Conservation (phyloP, 1,139 yeast genomes). For the Komagataea norvegica region DNA sequence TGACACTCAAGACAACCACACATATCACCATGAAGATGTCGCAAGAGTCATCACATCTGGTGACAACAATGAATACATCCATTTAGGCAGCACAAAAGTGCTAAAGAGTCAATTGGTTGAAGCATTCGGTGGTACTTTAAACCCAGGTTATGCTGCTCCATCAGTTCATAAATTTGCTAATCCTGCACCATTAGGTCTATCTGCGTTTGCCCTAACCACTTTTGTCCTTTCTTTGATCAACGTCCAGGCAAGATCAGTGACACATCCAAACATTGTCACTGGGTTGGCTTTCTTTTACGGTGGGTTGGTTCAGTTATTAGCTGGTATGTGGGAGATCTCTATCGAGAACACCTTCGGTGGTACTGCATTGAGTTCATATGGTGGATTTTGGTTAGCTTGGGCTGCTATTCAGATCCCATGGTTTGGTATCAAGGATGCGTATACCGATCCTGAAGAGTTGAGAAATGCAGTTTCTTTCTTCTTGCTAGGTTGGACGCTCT, state of each 20-base stretch:
- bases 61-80: conserved; percentile 51
- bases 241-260: conserved; percentile 46
- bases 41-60: conserved; percentile 34
- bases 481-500: conserved; percentile 62
- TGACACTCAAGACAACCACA: conserved; percentile 6
- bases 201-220: conserved; percentile 64
- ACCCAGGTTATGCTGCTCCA: conserved; percentile 55
- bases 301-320: conserved; percentile 69
- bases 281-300: conserved; percentile 84
- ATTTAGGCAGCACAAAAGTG: conserved; percentile 69
- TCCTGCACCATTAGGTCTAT: conserved; percentile 67
- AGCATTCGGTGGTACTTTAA: conserved; percentile 60
- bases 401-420: conserved; percentile 59
- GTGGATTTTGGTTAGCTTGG: conserved; percentile 68
- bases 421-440: conserved; percentile 57
- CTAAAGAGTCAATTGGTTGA: conserved; percentile 47
- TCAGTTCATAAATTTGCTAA: conserved; percentile 42
- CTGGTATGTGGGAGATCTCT: conserved; percentile 59
- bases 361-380: conserved; percentile 62
- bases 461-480: conserved; percentile 54
- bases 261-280: conserved; percentile 49
- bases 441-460: conserved; percentile 36
- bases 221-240: conserved; percentile 56
- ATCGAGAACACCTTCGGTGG: conserved; percentile 74
- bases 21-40: conserved; percentile 16